phyloP scores from a whole-genome alignment of 2,329 filamentous ascomycete genomes.

The Cercospora brassicicola region DNA sequence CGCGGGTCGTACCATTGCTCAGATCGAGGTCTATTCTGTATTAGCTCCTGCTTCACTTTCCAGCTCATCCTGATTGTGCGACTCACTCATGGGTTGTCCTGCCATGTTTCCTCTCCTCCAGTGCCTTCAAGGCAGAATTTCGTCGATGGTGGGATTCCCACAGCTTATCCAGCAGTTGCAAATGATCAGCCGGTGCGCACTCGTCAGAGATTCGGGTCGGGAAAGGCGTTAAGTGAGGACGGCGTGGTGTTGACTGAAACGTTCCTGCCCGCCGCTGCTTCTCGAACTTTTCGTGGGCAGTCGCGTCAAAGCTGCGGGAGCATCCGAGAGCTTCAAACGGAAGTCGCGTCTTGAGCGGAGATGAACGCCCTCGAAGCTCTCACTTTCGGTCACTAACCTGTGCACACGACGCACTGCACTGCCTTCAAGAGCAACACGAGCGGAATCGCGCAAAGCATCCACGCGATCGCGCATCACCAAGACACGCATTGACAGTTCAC shows the following conservation, averaged over 20 bases:
- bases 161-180: slow-evolving; percentile 2
- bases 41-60: slow-evolving; percentile 20
- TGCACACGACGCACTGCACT: background rate
- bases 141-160: background rate
- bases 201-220: slow-evolving; percentile 6
- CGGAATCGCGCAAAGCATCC: background rate
- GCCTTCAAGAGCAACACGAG: background rate
- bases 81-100: slow-evolving; percentile 62
- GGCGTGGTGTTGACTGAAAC: background rate
- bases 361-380: background rate
- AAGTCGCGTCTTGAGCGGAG: background rate
- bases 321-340: slow-evolving; percentile 10
- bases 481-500: background rate
- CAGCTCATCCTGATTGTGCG: slow-evolving; percentile 54
- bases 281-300: slow-evolving; percentile 18
- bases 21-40: slow-evolving; percentile 69
- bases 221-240: background rate
- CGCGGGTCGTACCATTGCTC: slow-evolving; percentile 66
- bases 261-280: slow-evolving; percentile 3
- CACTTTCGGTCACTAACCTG: background rate
- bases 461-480: background rate
- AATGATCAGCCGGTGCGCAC: background rate
- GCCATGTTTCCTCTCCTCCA: slow-evolving; percentile 45
- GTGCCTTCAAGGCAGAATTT: slow-evolving; percentile 5
- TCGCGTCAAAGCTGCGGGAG: background rate